Percentiles rank a stretch among this genome's conserved stretches.
Conservation (phyloP, 495 filamentous ascomycete genomes). For the Parathielavia appendiculata region DNA sequence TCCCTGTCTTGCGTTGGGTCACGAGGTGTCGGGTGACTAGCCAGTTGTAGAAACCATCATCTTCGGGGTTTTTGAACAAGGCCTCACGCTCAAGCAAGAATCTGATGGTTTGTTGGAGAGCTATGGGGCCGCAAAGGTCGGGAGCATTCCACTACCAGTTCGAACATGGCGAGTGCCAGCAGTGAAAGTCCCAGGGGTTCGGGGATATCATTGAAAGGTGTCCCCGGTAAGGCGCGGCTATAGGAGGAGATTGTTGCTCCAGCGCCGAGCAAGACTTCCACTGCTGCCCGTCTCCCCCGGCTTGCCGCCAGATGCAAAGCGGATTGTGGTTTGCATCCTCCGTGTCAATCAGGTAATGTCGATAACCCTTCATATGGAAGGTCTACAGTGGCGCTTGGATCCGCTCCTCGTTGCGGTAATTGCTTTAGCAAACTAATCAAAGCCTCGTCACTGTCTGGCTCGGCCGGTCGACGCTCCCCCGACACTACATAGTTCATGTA, state of each 20-base stretch:
- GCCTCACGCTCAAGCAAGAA: not conserved
- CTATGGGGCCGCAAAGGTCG: not conserved
- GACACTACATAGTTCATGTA: not conserved
- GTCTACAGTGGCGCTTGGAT: not conserved
- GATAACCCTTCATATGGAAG: not conserved
- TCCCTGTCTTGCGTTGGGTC: not conserved
- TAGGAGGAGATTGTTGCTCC: not conserved
- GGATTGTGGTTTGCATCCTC: not conserved
- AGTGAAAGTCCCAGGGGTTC: not conserved
- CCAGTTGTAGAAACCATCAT: not conserved
- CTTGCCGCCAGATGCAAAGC: slow-evolving; percentile 1
- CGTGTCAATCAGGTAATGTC: not conserved
- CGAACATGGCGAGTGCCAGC: not conserved
- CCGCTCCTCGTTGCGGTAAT: slow-evolving; percentile 6
- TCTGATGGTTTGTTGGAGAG: not conserved
- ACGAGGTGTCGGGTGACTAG: too few species aligned
- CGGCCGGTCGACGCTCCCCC: too few species aligned
- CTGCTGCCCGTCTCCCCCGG: not conserved
- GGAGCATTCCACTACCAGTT: too few species aligned
- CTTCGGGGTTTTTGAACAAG: not conserved
- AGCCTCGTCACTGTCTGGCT: not conserved
- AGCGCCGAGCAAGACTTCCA: not conserved
- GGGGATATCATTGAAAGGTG: not conserved
- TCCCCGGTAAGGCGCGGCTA: not conserved
- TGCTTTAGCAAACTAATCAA: not conserved